These are phyloP conservation scores for Pyropia yezoensis DNA, from an alignment of 23 red algal genomes.

Conservation along the genomic window DNA sequence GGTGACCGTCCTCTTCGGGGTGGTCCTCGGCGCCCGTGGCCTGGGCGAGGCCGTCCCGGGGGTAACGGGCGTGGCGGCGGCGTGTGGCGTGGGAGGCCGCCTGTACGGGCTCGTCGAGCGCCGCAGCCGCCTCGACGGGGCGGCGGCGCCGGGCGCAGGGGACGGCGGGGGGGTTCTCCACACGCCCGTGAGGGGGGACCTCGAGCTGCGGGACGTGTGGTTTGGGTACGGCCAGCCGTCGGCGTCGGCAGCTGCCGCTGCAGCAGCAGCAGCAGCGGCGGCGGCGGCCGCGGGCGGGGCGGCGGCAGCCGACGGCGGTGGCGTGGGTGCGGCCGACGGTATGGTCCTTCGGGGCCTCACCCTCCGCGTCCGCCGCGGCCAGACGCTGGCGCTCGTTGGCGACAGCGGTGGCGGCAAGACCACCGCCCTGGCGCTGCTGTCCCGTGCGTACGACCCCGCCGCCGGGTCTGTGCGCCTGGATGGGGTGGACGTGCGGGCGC, in stretches of 20 bases:
- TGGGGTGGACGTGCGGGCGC: neutral
- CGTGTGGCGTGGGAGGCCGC: conserved; percentile 45
- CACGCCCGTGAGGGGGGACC: conserved; percentile 18
- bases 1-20: conserved; percentile 77
- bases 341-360: neutral
- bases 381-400: conserved; percentile 33
- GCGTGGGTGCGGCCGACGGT: neutral
- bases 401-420: conserved; percentile 41
- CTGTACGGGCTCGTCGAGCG: conserved; percentile 54
- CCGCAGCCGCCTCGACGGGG: conserved; percentile 23
- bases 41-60: conserved; percentile 47
- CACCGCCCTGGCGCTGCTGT: conserved; percentile 15
- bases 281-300: neutral
- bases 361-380: neutral
- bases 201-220: conserved; percentile 35
- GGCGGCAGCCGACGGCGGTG: neutral
- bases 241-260: conserved; percentile 26
- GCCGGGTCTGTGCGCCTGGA: conserved; percentile 10
- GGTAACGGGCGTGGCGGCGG: conserved; percentile 33
- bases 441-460: conserved; percentile 22
- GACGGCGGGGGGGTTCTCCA: conserved; percentile 13
- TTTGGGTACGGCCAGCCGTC: conserved; percentile 81
- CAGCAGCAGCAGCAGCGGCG: conserved; percentile 2
- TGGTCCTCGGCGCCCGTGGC: conserved; percentile 70
- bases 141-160: neutral